These are phyloP conservation scores for Begonia peltatifolia DNA, from an alignment of 306 rosid genomes.

Conservation along the genomic window DNA sequence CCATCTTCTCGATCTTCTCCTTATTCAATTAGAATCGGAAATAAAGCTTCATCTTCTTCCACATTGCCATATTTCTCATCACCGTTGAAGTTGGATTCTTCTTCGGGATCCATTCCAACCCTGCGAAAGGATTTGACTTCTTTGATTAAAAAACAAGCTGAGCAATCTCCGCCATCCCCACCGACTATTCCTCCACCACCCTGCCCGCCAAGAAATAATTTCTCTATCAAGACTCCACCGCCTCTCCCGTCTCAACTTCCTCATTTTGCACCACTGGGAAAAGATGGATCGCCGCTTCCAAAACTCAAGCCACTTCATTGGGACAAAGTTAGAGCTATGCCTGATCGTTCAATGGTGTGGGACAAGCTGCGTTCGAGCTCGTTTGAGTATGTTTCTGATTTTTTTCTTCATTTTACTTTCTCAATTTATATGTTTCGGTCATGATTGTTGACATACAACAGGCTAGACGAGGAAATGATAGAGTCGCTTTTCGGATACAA, in stretches of 20 bases:
- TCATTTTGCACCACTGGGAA: conserved; percentile 49
- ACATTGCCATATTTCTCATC: conserved; percentile 35
- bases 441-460: conserved; percentile 23
- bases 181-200: conserved; percentile 67
- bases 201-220: conserved; percentile 38
- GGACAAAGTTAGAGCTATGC: conserved; percentile 96
- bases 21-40: conserved; percentile 25
- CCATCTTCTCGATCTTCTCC: conserved; percentile 27
- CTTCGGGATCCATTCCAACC: conserved; percentile 25
- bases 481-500: conserved; percentile 96
- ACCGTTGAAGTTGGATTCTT: conserved; percentile 31
- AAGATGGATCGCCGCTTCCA: conserved; percentile 67
- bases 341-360: conserved; percentile 92
- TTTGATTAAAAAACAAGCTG: conserved; percentile 8
- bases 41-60: conserved; percentile 46
- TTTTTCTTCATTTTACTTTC: not conserved
- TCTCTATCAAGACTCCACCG: conserved; percentile 41
- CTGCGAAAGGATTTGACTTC: conserved; percentile 20
- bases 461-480: conserved; percentile 97
- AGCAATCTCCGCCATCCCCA: conserved; percentile 19
- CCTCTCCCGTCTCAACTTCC: conserved; percentile 71
- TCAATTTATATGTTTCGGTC: not conserved
- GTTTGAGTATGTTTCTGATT: conserved; percentile 61
- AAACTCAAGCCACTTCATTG: conserved; percentile 97
- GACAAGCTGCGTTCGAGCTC: conserved; percentile 86